Base-by-base conservation (phyloP, 768 basidiomycete genomes). In the Sporobolomyces pararoseus region DNA sequence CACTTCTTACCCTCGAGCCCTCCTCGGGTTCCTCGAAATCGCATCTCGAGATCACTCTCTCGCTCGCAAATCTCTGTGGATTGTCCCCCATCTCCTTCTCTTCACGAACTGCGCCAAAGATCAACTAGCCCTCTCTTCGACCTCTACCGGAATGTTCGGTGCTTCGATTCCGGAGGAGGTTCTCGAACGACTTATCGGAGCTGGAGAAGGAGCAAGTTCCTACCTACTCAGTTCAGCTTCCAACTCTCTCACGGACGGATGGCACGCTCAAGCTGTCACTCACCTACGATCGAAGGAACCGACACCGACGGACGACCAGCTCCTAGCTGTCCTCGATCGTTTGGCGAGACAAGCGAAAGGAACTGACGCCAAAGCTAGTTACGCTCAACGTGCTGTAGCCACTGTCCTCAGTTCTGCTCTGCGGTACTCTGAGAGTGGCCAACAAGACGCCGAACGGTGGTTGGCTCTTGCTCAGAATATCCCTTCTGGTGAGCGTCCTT, bases 381-480 rank as follows among this genome's bases (percentile, higher is more conserved):
- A 85, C 29, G 86, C 88, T 63, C 77, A 85, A 13, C 82, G 89
- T 3, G 81, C 89, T 16, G 78, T 96, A 32, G 81, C 84, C 53
- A 79, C 81, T 27, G 81, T 92, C 7, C 75, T 96, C 44, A 83
- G 64, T 10, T 84, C 67, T 83, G 86, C 77, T 73, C 85, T 68
- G 78, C 89, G 77, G 44, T 77, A 78, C 54, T 81, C 84, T 58
- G 86, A 86, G 49, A 82, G 87, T 0, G 84, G 84, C 4, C 83
- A 81, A 52, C 81, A 80, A 0, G 91, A 94, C 72, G 86, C 85
- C 0, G 91, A 92, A 68, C 77, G 83, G 49, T 95, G 95, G 91
- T 78, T 96, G 53, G 76, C 80, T 4, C 80, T 89, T n/a, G 88
- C 85, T 3, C 84, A 87, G 77, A 85, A 80, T 71, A 65, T 88